Conservation (phyloP, 176 grass and related monocot genomes). For the Oryza meyeriana region DNA sequence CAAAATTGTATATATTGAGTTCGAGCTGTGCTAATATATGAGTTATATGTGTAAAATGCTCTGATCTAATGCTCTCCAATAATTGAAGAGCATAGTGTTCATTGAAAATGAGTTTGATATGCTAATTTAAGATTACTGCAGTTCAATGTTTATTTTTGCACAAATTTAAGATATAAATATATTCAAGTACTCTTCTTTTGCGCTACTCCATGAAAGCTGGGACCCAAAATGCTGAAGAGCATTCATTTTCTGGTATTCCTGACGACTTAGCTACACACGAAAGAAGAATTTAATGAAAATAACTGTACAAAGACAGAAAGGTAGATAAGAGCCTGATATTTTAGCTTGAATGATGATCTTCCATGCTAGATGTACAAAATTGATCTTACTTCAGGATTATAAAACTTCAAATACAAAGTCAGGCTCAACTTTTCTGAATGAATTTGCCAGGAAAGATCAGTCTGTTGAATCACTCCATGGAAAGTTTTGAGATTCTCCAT, state of each 20-base stretch:
- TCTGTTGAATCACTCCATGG: not conserved
- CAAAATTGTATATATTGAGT: not conserved
- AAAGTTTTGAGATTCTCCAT: constrained; percentile 30
- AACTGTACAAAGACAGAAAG: not conserved
- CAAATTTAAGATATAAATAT: not conserved
- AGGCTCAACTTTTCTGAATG: not conserved
- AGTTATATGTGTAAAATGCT: not conserved
- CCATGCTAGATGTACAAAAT: not conserved
- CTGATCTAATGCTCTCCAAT: not conserved
- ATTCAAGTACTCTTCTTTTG: not conserved
- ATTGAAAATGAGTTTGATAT: not conserved
- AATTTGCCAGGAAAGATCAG: not conserved
- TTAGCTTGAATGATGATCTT: not conserved
- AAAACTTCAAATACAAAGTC: not conserved
- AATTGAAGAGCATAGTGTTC: not conserved
- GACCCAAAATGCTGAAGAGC: not conserved
- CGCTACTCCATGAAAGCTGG: constrained; percentile 9
- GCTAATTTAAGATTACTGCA: not conserved
- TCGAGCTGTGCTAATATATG: not conserved
- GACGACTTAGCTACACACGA: not conserved
- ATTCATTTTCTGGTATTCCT: not conserved
- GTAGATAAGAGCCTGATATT: not conserved
- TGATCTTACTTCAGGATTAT: not conserved
- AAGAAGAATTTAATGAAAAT: constrained; percentile 11
- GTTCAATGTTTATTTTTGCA: not conserved